A percentile compares a stretch with the other conserved stretches of the same genome.
Evolutionary conservation across 208 protist genomes (phyloP).

Genomic region (Leishmania tropica): DNA sequence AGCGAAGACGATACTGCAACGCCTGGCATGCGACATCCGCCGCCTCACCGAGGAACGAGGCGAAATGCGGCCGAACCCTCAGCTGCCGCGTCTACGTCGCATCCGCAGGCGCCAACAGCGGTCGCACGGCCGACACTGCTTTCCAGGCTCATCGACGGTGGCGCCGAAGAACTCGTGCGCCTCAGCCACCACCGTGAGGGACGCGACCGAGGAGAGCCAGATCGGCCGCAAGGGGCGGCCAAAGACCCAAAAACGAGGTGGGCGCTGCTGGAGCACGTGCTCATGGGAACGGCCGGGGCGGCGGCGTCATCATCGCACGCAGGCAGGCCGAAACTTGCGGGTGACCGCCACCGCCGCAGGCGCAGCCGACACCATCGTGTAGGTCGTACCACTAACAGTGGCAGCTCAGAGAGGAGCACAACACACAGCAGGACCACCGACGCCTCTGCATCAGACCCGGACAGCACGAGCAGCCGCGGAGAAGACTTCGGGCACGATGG

Average conservation of each 20-base stretch:
- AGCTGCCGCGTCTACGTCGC: neutral
- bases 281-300: slow-evolving; percentile 1
- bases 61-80: neutral
- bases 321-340: too few relatives aligned
- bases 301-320: neutral
- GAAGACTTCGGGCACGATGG: neutral
- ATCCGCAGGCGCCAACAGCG: neutral
- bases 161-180: neutral
- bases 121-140: neutral
- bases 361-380: neutral
- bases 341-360: neutral
- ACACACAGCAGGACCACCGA: neutral
- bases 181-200: neutral
- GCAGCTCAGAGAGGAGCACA: neutral
- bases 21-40: neutral
- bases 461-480: neutral
- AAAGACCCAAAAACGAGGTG: neutral
- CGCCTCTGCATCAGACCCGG: neutral
- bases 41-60: neutral
- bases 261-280: neutral
- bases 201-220: neutral
- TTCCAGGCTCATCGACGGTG: slow-evolving; percentile 2
- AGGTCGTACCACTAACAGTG: neutral
- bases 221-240: neutral
- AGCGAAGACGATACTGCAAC: neutral